These are phyloP conservation scores for Penicillium psychrofluorescens DNA, from an alignment of 495 filamentous ascomycete species.

Conservation along the genomic window DNA sequence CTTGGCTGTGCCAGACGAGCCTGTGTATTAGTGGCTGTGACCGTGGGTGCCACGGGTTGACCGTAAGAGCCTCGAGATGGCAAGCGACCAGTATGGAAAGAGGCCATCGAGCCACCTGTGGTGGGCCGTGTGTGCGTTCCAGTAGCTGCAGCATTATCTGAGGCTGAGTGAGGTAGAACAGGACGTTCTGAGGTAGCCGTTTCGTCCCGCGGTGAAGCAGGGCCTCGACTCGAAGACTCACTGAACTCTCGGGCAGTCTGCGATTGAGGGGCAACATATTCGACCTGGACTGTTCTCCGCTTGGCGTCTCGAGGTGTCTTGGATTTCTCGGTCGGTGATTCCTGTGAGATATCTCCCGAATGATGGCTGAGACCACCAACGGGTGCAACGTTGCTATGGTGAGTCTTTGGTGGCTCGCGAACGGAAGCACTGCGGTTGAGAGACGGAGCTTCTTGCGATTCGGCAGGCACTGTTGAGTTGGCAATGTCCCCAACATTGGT, in stretches of 20 bases:
- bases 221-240: constrained; percentile 10
- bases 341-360: constrained; percentile 67
- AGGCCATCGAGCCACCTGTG: constrained; percentile 77
- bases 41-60: constrained; percentile 77
- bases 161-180: constrained; percentile 43
- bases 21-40: constrained; percentile 85
- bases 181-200: background rate
- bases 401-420: constrained; percentile 72
- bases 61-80: constrained; percentile 82
- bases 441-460: constrained; percentile 51
- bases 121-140: constrained; percentile 57
- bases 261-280: constrained; percentile 90
- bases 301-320: constrained; percentile 75
- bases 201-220: constrained; percentile 9
- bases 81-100: constrained; percentile 54
- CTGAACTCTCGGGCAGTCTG: constrained; percentile 57
- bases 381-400: constrained; percentile 45
- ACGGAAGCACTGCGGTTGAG: constrained; percentile 86
- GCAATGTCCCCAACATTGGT: constrained; percentile 82
- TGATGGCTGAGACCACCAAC: constrained; percentile 67
- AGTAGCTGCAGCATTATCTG: constrained; percentile 45
- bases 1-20: constrained; percentile 84
- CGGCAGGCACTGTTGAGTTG: constrained; percentile 62
- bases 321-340: constrained; percentile 52
- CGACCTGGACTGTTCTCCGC: constrained; percentile 89